Percentiles rank a stretch among this genome's conserved stretches.
Conservation (phyloP, 176 grass and related monocot genomes). For the Oryza glaberrima region DNA sequence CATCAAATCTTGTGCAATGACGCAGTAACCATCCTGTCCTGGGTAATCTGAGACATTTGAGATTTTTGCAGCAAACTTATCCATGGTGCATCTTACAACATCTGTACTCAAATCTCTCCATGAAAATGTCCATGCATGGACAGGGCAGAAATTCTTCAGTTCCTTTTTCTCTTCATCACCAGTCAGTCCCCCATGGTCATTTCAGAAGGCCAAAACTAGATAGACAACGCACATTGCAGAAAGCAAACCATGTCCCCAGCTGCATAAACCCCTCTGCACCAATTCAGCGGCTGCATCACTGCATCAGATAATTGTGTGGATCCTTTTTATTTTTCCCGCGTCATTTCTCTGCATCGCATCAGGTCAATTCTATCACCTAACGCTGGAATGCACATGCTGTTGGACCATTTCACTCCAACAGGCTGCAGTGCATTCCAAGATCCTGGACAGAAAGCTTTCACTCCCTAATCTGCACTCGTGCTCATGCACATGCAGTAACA, state of each 20-base stretch:
- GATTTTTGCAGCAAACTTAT: neutral
- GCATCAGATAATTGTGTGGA: neutral
- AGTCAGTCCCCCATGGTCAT: slow-evolving; percentile 28
- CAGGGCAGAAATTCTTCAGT: neutral
- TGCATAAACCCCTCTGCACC: neutral
- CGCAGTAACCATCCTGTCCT: neutral
- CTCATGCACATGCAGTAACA: slow-evolving; percentile 49
- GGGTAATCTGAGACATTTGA: neutral
- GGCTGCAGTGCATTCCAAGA: slow-evolving; percentile 35
- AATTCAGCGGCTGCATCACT: neutral
- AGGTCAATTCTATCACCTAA: slow-evolving; percentile 49
- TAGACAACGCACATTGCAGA: slow-evolving; percentile 41
- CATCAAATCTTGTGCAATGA: neutral
- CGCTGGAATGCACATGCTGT: slow-evolving; percentile 40
- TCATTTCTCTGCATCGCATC: slow-evolving; percentile 40
- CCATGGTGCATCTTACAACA: neutral
- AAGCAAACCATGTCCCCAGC: slow-evolving; percentile 5
- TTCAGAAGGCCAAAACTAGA: slow-evolving; percentile 27
- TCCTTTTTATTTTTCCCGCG: neutral
- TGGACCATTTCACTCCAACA: slow-evolving; percentile 41
- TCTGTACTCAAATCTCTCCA: neutral
- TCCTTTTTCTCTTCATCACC: neutral
- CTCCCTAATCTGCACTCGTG: slow-evolving; percentile 15
- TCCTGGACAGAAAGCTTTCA: slow-evolving; percentile 26
- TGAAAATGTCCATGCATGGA: neutral